Percentiles rank a stretch among this genome's conserved stretches.
Conservation (phyloP, 345 rosid genomes). For the Angophora floribunda region DNA sequence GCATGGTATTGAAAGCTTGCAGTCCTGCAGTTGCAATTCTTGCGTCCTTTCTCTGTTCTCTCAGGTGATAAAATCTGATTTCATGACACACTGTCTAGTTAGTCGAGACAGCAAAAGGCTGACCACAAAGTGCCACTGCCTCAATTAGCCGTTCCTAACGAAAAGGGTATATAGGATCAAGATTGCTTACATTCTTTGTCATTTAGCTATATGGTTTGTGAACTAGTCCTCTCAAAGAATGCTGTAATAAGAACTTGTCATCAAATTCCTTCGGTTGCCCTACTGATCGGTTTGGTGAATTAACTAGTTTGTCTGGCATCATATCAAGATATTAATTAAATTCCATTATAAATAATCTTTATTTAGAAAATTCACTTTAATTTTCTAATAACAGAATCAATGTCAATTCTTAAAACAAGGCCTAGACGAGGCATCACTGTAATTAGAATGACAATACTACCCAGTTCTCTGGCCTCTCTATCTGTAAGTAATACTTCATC, state of each 20-base stretch:
- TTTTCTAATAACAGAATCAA: not conserved
- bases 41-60: not conserved
- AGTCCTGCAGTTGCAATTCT: not conserved
- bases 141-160: not conserved
- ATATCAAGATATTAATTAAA: not conserved
- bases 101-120: not conserved
- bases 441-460: not conserved
- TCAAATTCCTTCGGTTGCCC: not conserved
- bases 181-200: not conserved
- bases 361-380: not conserved
- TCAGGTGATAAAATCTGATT: not conserved
- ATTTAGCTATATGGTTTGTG: not conserved
- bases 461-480: not conserved
- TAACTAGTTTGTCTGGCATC: not conserved
- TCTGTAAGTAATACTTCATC: not conserved
- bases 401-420: not conserved
- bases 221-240: not conserved
- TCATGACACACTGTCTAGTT: not conserved
- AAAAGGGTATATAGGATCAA: too few relatives aligned
- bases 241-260: not conserved
- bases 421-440: not conserved
- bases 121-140: not conserved
- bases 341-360: not conserved
- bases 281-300: not conserved
- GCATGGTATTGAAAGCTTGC: not conserved